Conservation (phyloP, 306 rosid species). For the Ziziphus jujuba region DNA sequence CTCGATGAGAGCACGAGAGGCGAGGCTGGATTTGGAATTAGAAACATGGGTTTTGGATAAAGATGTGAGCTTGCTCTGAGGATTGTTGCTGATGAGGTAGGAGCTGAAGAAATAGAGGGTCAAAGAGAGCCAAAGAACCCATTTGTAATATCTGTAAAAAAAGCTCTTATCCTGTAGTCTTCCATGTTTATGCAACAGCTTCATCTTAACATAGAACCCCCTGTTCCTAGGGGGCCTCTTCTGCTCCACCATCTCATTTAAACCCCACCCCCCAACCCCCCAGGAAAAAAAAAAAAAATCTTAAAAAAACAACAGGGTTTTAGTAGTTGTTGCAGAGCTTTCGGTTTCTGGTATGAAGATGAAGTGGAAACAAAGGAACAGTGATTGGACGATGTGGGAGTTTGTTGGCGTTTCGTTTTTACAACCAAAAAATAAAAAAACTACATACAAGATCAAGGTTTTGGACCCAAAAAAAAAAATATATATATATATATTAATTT, state of each 20-base stretch:
- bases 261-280: slow-evolving; percentile 15
- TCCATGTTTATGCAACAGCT: slow-evolving; percentile 57
- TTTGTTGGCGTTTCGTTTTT: slow-evolving; percentile 63
- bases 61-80: slow-evolving; percentile 16
- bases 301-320: slow-evolving; percentile 14
- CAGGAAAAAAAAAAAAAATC: neutral
- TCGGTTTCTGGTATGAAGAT: slow-evolving; percentile 56
- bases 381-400: slow-evolving; percentile 32
- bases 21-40: slow-evolving; percentile 25
- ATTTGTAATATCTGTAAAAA: slow-evolving; percentile 62
- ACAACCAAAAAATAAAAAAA: slow-evolving; percentile 4
- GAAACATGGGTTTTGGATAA: slow-evolving; percentile 34
- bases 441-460: neutral
- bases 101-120: slow-evolving; percentile 75
- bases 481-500: too few relatives aligned
- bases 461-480: too few relatives aligned
- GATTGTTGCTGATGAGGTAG: slow-evolving; percentile 53
- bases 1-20: slow-evolving; percentile 57
- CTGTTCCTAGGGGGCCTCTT: slow-evolving; percentile 38
- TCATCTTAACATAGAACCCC: slow-evolving; percentile 78
- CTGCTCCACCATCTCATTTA: slow-evolving; percentile 55
- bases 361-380: slow-evolving; percentile 71
- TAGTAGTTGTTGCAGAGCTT: slow-evolving; percentile 54
- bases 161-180: slow-evolving; percentile 56
- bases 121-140: slow-evolving; percentile 78